Evolutionary conservation across 805 yeast species (phyloP).

Genomic region (Kluyveromyces dobzhanskii): DNA sequence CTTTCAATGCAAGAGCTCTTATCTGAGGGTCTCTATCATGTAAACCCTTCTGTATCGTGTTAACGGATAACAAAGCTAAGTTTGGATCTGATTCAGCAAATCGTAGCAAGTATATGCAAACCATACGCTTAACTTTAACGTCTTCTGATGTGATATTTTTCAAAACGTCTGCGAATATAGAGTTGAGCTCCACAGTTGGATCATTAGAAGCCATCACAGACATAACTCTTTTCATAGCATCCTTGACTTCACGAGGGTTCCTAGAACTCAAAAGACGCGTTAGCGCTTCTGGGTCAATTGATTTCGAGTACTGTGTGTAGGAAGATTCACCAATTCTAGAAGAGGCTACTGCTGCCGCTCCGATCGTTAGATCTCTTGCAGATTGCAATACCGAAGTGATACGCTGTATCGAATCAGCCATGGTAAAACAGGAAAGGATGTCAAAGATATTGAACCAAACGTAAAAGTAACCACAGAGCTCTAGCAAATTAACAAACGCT

Average conservation of each 20-base stretch:
- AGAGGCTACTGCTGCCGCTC: slow-evolving; percentile 76
- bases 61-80: slow-evolving; percentile 80
- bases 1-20: slow-evolving; percentile 67
- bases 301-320: slow-evolving; percentile 30
- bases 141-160: slow-evolving; percentile 72
- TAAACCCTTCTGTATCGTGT: slow-evolving; percentile 81
- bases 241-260: slow-evolving; percentile 52
- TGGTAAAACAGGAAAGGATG: no score
- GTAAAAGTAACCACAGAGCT: no score
- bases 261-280: slow-evolving; percentile 58
- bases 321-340: slow-evolving; percentile 58
- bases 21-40: slow-evolving; percentile 59
- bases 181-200: slow-evolving; percentile 32
- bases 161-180: slow-evolving; percentile 76
- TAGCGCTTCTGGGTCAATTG: slow-evolving; percentile 59
- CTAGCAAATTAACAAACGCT: no score
- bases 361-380: slow-evolving; percentile 70
- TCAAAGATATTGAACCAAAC: no score
- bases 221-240: slow-evolving; percentile 51
- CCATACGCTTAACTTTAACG: slow-evolving; percentile 62
- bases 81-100: slow-evolving; percentile 83
- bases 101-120: slow-evolving; percentile 61
- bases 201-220: slow-evolving; percentile 36
- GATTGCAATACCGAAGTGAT: slow-evolving; percentile 69
- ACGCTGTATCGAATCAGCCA: slow-evolving; percentile 52